Evolutionary conservation across 1,139 yeast genomes (phyloP).

Genomic region (Suhomyces terraborum): DNA sequence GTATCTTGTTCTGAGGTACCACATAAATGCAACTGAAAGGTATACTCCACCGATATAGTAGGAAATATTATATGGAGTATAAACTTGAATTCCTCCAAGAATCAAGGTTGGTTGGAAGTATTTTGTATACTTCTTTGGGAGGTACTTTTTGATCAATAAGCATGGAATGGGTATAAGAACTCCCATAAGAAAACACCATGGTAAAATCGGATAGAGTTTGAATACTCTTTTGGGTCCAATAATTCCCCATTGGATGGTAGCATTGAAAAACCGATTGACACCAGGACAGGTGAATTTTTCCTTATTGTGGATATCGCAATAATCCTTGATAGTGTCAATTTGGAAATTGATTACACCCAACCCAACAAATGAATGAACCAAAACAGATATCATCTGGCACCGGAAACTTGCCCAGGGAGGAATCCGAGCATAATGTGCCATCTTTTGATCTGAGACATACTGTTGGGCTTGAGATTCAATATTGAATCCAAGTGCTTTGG

Average conservation of each 20-base stretch:
- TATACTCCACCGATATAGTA: conserved; percentile 21
- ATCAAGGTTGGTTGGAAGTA: conserved; percentile 23
- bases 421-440: conserved; percentile 37
- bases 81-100: conserved; percentile 21
- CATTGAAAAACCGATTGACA: conserved; percentile 34
- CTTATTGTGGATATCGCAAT: conserved; percentile 30
- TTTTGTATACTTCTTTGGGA: conserved; percentile 15
- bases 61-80: conserved; percentile 22
- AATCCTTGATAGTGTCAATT: conserved; percentile 26
- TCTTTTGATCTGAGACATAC: conserved; percentile 39
- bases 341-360: conserved; percentile 35
- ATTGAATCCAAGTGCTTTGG: conserved; percentile 26
- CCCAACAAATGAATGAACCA: conserved; percentile 28
- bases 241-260: conserved; percentile 40
- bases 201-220: conserved; percentile 33
- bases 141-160: conserved; percentile 27
- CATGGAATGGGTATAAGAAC: conserved; percentile 31
- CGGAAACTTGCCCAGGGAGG: conserved; percentile 40
- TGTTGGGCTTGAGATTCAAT: conserved; percentile 40
- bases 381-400: conserved; percentile 34
- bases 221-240: conserved; percentile 40
- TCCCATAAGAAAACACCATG: conserved; percentile 39
- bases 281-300: conserved; percentile 38
- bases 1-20: conserved; percentile 18
- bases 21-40: conserved; percentile 20